Conservation (phyloP, 768 basidiomycete genomes). For the Naganishia vaughanmartiniae region DNA sequence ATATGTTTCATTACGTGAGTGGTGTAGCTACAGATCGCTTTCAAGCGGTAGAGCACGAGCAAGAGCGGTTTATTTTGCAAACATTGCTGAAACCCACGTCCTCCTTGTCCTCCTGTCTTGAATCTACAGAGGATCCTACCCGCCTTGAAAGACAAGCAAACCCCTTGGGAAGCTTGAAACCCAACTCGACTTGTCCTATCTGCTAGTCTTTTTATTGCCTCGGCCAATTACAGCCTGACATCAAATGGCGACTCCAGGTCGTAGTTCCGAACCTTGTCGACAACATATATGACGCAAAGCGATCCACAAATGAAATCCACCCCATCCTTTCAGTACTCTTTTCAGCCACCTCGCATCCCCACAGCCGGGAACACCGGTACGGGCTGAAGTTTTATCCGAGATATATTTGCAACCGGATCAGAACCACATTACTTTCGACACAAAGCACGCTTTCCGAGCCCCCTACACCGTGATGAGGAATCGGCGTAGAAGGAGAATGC, state of each 20-base stretch:
- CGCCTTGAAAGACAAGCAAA: constrained; percentile 15
- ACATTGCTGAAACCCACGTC: neutral
- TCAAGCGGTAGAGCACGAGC: too few relatives aligned
- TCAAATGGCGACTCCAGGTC: neutral
- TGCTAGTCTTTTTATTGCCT: neutral
- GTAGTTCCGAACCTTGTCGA: neutral
- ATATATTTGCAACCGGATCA: neutral
- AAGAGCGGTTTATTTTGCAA: neutral
- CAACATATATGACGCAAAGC: neutral
- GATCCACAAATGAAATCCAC: neutral
- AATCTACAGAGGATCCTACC: constrained; percentile 12
- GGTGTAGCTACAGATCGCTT: neutral
- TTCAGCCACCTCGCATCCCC: neutral
- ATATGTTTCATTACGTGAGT: constrained; percentile 26
- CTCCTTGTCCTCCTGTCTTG: neutral
- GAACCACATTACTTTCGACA: too few relatives aligned
- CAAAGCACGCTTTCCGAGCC: too few relatives aligned
- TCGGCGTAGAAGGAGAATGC: too few relatives aligned
- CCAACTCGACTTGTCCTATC: neutral
- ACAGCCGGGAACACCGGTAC: neutral
- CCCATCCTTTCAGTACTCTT: neutral
- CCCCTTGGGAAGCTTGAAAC: neutral
- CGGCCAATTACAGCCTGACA: neutral
- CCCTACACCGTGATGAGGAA: too few relatives aligned
- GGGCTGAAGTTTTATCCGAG: neutral